phyloP scores from a whole-genome alignment of 345 rosid genomes.

The Pistacia atlantica region DNA sequence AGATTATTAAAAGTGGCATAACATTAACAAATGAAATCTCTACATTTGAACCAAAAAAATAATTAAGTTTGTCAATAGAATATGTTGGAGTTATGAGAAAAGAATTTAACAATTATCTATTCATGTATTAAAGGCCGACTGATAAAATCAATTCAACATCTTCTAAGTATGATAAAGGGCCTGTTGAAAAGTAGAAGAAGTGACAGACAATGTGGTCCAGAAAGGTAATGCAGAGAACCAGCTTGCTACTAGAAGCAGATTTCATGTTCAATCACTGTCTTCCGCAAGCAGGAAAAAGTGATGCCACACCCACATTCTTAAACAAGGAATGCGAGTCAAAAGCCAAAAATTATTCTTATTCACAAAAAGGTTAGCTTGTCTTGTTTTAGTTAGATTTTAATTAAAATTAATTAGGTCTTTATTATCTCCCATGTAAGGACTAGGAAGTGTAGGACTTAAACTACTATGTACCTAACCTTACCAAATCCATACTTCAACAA shows the following conservation, averaged over 20 bases:
- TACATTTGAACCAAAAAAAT: background rate
- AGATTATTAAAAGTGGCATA: background rate
- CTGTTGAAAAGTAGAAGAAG: background rate
- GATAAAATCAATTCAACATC: background rate
- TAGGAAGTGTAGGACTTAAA: background rate
- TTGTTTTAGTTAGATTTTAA: no score
- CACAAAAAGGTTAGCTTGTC: no score
- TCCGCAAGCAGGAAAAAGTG: background rate
- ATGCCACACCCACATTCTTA: background rate
- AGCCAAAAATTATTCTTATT: no score
- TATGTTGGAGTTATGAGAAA: background rate
- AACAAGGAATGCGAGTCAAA: background rate
- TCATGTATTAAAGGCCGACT: background rate
- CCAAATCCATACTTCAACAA: constrained; percentile 3
- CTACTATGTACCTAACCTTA: background rate
- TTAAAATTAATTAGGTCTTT: no score
- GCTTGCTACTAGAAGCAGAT: background rate
- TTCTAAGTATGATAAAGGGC: background rate
- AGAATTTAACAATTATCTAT: constrained; percentile 1
- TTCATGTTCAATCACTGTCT: background rate
- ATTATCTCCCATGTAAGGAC: background rate
- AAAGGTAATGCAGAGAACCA: background rate
- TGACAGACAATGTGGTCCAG: background rate
- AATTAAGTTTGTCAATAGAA: background rate
- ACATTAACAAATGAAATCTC: background rate